phyloP scores from a whole-genome alignment of 495 filamentous ascomycete genomes.

The Amniculicola lignicola region DNA sequence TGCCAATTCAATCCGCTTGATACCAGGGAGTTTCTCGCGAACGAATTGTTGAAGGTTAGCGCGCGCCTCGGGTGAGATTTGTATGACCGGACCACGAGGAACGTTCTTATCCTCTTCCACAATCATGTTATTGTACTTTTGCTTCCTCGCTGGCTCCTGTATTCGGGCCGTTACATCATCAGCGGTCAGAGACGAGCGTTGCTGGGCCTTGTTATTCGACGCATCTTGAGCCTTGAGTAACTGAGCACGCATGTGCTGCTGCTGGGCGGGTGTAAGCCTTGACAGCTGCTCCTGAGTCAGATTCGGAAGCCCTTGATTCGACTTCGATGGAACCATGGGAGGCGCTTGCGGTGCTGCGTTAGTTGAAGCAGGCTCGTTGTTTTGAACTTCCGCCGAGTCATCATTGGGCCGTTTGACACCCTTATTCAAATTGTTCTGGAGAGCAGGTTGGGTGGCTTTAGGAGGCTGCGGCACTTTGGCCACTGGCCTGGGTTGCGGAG shows the following conservation, averaged over 20 bases:
- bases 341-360: slow-evolving; percentile 40
- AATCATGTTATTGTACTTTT: slow-evolving; percentile 16
- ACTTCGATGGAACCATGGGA: slow-evolving; percentile 38
- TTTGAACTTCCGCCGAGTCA: slow-evolving; percentile 55
- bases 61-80: slow-evolving; percentile 16
- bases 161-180: slow-evolving; percentile 11
- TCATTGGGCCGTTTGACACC: slow-evolving; percentile 60
- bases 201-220: slow-evolving; percentile 19
- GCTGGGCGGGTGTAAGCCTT: slow-evolving; percentile 51
- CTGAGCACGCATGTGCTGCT: slow-evolving; percentile 13
- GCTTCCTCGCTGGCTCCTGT: slow-evolving; percentile 1
- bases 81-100: slow-evolving; percentile 3
- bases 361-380: slow-evolving; percentile 40
- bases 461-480: slow-evolving; percentile 22
- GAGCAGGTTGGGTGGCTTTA: slow-evolving; percentile 19
- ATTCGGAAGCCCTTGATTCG: slow-evolving; percentile 39
- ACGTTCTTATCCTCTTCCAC: slow-evolving; percentile 15
- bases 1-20: slow-evolving; percentile 20
- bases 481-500: slow-evolving; percentile 9
- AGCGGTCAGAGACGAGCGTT: slow-evolving; percentile 5
- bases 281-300: slow-evolving; percentile 54
- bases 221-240: slow-evolving; percentile 34
- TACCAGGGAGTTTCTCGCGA: background rate
- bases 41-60: slow-evolving; percentile 16
- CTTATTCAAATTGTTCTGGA: slow-evolving; percentile 36